A percentile compares a stretch with the other conserved stretches of the same genome.
Conservation (phyloP, 768 basidiomycete species). For the Albatrellus ellisii region DNA sequence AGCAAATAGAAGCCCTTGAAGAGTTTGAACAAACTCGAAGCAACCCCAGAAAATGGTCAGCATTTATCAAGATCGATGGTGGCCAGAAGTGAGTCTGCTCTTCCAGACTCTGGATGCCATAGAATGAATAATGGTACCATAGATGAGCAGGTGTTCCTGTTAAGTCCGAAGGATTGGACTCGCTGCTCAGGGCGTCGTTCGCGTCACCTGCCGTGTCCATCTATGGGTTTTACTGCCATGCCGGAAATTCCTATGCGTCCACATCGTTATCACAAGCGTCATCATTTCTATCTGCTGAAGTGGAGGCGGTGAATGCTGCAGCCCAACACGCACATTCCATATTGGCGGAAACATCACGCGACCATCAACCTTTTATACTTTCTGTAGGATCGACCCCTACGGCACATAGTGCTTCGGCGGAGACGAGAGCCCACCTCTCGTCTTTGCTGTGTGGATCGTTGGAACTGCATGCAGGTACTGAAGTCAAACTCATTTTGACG, state of each 20-base stretch:
- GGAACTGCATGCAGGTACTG: conserved; percentile 65
- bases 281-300: conserved; percentile 52
- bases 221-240: conserved; percentile 80
- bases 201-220: conserved; percentile 43
- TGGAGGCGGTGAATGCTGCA: conserved; percentile 54
- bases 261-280: conserved; percentile 53
- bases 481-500: not conserved
- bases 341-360: conserved; percentile 17
- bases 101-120: not conserved
- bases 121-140: conserved; percentile 10
- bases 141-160: conserved; percentile 67
- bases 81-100: conserved; percentile 49
- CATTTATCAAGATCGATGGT: conserved; percentile 71
- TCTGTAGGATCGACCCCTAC: conserved; percentile 85
- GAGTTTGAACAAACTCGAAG: conserved; percentile 35
- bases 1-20: conserved; percentile 55
- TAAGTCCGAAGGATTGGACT: conserved; percentile 37
- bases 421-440: conserved; percentile 30
- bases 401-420: conserved; percentile 60
- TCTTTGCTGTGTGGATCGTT: conserved; percentile 42
- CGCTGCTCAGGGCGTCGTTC: conserved; percentile 39
- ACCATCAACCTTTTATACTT: conserved; percentile 46
- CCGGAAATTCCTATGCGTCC: conserved; percentile 67
- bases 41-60: conserved; percentile 45
- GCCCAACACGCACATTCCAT: conserved; percentile 41